Base-by-base conservation (phyloP, 2,329 filamentous ascomycete species). In the Tothia fuscella region DNA sequence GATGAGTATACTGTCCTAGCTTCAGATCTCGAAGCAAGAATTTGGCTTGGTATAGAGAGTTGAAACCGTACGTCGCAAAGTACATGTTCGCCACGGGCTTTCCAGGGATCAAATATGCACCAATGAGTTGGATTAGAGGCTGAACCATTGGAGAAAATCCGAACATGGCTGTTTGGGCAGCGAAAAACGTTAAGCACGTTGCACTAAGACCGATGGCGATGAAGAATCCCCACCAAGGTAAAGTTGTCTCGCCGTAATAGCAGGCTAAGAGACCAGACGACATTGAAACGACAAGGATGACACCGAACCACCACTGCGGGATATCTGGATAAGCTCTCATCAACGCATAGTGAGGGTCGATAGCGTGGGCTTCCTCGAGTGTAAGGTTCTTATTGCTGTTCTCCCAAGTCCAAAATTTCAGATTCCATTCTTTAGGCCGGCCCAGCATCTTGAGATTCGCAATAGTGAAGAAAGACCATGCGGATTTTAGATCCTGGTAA, bases 41-140 rank as follows among this genome's bases (percentile, higher is more conserved):
- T 16, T 38, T 20, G 7, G 51, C 51, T 17, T 59, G 51, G n/a
- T 61, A 49, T 6, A 54, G 49, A 30, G 56, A 49, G 9, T 55
- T 60, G 44, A 63, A 59, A 5, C 49, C 46, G 19, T 59, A 54
- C 2, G 57, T 52, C 14, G 56, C 61, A 50, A 68, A 68, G 48
- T 66, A 66, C 55, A 68, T 62, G 44, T 67, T 44, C 6, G 61
- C 61, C 5, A 67, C 48, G 1, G 57, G 63, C 30, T 52, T 53
- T 2, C 58, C 55, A 0, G 60, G 49, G 24, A 41, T 50, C 24
- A 50, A 45, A 41, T 46, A 46, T 17, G 44, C 46, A 24, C 43
- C 42, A 21, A 47, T 12, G 33, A 48, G 35, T 29, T 52, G 47
- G 20, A 46, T 45, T 13, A 50, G 39, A 39, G 24, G 47, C 41